Evolutionary conservation across 805 yeast species (phyloP).

Genomic region (Yamadazyma sp.): DNA sequence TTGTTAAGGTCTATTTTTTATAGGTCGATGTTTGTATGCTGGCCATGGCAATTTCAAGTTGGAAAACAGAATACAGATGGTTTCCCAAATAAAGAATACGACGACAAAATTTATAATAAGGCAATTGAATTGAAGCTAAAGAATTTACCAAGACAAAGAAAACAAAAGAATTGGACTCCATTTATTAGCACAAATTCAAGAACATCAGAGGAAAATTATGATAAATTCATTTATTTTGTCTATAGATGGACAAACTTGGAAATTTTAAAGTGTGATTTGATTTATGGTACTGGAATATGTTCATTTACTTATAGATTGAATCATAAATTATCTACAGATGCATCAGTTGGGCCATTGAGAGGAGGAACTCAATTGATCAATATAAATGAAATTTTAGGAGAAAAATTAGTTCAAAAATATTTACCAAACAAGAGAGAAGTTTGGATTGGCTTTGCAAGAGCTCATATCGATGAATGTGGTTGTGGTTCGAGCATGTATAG

Average conservation of each 20-base stretch:
- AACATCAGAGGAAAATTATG: conserved; percentile 9
- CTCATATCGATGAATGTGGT: conserved; percentile 38
- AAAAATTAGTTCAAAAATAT: conserved; percentile 7
- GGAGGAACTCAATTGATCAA: conserved; percentile 37
- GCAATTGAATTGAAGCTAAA: conserved; percentile 18
- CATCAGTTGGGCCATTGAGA: conserved; percentile 29
- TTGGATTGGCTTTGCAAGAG: conserved; percentile 41
- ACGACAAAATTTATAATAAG: conserved; percentile 17
- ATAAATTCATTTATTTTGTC: conserved; percentile 23
- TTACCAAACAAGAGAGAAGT: conserved; percentile 25
- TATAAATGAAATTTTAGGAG: conserved; percentile 15
- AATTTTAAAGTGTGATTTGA: conserved; percentile 16
- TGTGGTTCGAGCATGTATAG: conserved; percentile 39
- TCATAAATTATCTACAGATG: conserved; percentile 4
- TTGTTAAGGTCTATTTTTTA: conserved; percentile 12
- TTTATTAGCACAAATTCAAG: conserved; percentile 26
- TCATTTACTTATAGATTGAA: conserved; percentile 11
- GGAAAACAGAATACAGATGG: conserved; percentile 26
- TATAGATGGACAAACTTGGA: conserved; percentile 29
- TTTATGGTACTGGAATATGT: conserved; percentile 14
- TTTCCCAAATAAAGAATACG: conserved; percentile 9
- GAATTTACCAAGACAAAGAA: conserved; percentile 10
- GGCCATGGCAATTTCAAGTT: conserved; percentile 33
- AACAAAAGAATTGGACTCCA: conserved; percentile 43
- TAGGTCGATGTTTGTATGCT: conserved; percentile 30